Evolutionary conservation across 129 eudicot genomes (phyloP).

Genomic region (Tagetes patula): DNA sequence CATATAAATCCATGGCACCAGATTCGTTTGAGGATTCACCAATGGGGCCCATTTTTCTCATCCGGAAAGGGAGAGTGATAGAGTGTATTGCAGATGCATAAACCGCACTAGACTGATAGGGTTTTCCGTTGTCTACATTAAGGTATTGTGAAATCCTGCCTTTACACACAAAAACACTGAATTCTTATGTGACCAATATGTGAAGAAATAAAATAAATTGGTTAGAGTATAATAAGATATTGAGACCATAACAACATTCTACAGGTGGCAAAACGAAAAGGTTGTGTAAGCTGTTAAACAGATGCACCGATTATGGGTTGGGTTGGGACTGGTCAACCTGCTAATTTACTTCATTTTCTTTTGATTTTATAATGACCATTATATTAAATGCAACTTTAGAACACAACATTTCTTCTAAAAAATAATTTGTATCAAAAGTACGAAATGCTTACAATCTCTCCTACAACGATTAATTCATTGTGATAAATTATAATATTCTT

Average conservation of each 20-base stretch:
- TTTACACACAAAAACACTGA: conserved; percentile 22
- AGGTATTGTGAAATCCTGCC: conserved; percentile 63
- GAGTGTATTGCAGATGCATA: conserved; percentile 95
- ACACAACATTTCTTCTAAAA: neutral
- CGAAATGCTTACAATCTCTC: neutral
- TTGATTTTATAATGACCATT: neutral
- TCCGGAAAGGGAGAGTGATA: conserved; percentile 75
- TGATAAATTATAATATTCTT: neutral
- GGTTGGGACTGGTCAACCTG: conserved; percentile 1
- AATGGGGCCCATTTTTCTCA: conserved; percentile 60
- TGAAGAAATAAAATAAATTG: neutral
- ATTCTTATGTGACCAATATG: neutral
- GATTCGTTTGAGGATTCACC: conserved; percentile 38
- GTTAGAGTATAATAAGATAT: neutral
- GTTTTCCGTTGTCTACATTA: conserved; percentile 56
- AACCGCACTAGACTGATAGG: conserved; percentile 79
- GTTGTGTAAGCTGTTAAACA: neutral
- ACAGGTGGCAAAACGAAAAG: neutral
- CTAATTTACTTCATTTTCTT: neutral
- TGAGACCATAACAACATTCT: neutral
- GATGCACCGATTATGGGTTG: neutral
- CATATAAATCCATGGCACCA: conserved; percentile 61
- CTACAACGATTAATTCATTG: neutral
- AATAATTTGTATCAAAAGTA: neutral
- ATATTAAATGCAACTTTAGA: neutral